These are phyloP conservation scores for Coniella vitis DNA, from an alignment of 2,329 filamentous ascomycete genomes.

Conservation along the genomic window DNA sequence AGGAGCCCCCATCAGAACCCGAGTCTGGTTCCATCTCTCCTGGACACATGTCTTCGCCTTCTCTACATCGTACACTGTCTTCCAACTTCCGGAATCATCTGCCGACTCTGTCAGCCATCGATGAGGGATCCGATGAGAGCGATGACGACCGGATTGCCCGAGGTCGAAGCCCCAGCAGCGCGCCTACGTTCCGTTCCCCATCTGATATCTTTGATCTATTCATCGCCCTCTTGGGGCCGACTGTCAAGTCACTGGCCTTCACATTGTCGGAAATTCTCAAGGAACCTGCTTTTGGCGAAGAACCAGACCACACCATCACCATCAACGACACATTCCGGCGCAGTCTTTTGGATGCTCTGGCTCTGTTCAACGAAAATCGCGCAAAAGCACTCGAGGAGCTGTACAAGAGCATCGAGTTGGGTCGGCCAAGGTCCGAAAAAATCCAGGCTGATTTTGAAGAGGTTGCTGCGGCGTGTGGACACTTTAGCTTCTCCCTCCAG, in stretches of 20 bases:
- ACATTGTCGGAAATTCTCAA: slow-evolving; percentile 84
- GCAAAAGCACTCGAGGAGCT: slow-evolving; percentile 69
- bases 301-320: slow-evolving; percentile 60
- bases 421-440: slow-evolving; percentile 60
- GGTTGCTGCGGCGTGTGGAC: slow-evolving; percentile 92
- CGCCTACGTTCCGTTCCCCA: slow-evolving; percentile 48
- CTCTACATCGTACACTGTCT: slow-evolving; percentile 23
- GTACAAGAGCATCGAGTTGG: slow-evolving; percentile 72
- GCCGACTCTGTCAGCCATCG: slow-evolving; percentile 50
- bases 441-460: slow-evolving; percentile 93
- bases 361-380: slow-evolving; percentile 70
- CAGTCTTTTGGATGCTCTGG: slow-evolving; percentile 74
- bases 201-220: slow-evolving; percentile 89
- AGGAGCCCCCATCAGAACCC: slow-evolving; percentile 44
- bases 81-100: slow-evolving; percentile 33
- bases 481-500: slow-evolving; percentile 88
- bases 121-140: slow-evolving; percentile 55
- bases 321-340: slow-evolving; percentile 74
- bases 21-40: slow-evolving; percentile 27
- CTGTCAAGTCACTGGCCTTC: slow-evolving; percentile 92
- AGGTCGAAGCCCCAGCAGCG: slow-evolving; percentile 14
- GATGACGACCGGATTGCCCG: slow-evolving; percentile 34
- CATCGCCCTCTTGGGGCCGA: slow-evolving; percentile 80
- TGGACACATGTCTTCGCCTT: slow-evolving; percentile 25
- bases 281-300: slow-evolving; percentile 72